Conservation (phyloP, 106 monocot species). For the Vanilla planifolia region DNA sequence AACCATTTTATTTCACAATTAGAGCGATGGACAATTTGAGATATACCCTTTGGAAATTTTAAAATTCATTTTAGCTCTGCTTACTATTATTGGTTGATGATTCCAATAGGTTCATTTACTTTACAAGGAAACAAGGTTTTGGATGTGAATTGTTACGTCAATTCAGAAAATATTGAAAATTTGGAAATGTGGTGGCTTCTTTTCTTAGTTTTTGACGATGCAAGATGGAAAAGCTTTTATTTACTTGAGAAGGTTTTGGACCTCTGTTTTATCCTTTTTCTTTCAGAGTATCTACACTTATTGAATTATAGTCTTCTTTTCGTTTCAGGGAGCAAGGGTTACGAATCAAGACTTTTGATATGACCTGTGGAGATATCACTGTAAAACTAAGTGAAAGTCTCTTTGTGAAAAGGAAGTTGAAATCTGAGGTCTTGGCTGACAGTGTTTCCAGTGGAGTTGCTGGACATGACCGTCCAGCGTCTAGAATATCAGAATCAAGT, state of each 20-base stretch:
- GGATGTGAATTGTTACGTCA: too few relatives aligned
- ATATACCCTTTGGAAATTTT: background rate
- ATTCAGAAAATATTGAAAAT: background rate
- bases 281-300: background rate
- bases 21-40: background rate
- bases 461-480: slow-evolving; percentile 16
- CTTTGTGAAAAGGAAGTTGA: slow-evolving; percentile 29
- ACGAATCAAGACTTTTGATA: slow-evolving; percentile 64
- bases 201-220: background rate
- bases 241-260: background rate
- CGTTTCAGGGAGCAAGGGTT: slow-evolving; percentile 58
- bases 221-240: background rate
- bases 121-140: too few relatives aligned
- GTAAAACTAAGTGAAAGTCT: slow-evolving; percentile 63
- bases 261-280: too few relatives aligned
- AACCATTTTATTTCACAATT: background rate
- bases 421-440: slow-evolving; percentile 15
- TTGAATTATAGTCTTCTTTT: slow-evolving; percentile 8
- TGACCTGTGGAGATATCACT: slow-evolving; percentile 50
- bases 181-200: background rate
- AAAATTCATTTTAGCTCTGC: background rate
- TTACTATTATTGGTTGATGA: background rate
- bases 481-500: slow-evolving; percentile 31
- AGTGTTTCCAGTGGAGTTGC: slow-evolving; percentile 16
- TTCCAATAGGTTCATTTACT: too few relatives aligned